Conservation (phyloP, 2,329 filamentous ascomycete genomes). For the Sporothrix brunneoviolacea region DNA sequence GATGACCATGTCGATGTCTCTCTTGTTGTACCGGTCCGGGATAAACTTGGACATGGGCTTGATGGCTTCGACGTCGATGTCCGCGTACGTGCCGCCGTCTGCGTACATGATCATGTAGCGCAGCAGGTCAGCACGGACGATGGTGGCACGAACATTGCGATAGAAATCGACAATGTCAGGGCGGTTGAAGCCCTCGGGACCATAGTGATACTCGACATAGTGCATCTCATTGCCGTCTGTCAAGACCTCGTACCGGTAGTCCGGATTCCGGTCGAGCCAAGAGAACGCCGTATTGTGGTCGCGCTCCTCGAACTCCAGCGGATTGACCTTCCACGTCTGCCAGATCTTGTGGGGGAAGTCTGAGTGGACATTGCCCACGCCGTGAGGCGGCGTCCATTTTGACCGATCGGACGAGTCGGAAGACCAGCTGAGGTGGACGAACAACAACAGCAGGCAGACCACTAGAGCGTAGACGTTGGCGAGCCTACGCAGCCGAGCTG, state of each 20-base stretch:
- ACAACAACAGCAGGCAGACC: conserved; percentile 7
- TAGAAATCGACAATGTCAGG: conserved; percentile 59
- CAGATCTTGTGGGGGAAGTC: conserved; percentile 63
- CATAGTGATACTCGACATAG: conserved; percentile 64
- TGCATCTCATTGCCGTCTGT: conserved; percentile 61
- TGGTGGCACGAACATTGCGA: conserved; percentile 52
- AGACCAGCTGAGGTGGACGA: conserved; percentile 11
- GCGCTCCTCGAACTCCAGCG: conserved; percentile 58
- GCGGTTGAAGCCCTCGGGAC: conserved; percentile 57
- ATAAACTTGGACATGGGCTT: conserved; percentile 44
- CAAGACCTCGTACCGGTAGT: conserved; percentile 60
- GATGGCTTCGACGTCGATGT: conserved; percentile 38
- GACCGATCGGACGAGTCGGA: background rate
- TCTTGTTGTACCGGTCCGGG: conserved; percentile 54
- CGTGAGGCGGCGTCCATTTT: background rate
- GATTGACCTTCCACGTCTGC: conserved; percentile 70
- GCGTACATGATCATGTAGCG: conserved; percentile 63
- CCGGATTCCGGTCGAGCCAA: conserved; percentile 61
- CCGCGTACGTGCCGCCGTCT: conserved; percentile 49
- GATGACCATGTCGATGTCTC: conserved; percentile 64
- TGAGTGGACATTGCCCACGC: conserved; percentile 4
- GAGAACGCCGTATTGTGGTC: conserved; percentile 55
- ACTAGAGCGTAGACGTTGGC: conserved; percentile 15
- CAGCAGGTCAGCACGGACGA: conserved; percentile 60
- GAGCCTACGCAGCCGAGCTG: conserved; percentile 14